phyloP scores from a whole-genome alignment of 2,329 filamentous ascomycete species.

The Xylariomycetidae sp. region DNA sequence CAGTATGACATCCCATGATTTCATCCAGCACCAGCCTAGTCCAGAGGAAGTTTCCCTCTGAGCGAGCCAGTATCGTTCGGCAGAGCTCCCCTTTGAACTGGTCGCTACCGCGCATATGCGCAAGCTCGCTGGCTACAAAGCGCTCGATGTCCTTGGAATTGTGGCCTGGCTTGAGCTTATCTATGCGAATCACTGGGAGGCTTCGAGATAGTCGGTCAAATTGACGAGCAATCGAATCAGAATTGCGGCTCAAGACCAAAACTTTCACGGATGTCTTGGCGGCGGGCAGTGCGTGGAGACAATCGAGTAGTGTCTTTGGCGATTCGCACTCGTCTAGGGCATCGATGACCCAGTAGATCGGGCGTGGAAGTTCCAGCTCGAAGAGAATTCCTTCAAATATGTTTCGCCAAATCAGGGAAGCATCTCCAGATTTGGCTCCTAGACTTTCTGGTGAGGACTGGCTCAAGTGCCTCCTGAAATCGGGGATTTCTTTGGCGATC shows the following conservation, averaged over 20 bases:
- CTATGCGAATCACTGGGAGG: neutral
- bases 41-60: slow-evolving; percentile 18
- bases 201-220: neutral
- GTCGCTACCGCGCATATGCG: neutral
- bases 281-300: neutral
- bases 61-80: slow-evolving; percentile 6
- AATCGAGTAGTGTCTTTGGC: neutral
- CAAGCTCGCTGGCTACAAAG: neutral
- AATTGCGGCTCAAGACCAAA: neutral
- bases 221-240: neutral
- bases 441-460: neutral
- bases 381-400: too few species aligned
- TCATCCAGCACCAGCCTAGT: slow-evolving; percentile 11
- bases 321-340: neutral
- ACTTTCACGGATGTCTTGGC: neutral
- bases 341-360: neutral
- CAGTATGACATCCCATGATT: slow-evolving; percentile 12
- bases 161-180: neutral
- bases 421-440: neutral
- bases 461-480: neutral
- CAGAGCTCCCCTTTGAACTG: neutral
- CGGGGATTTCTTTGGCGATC: neutral
- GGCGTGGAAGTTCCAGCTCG: too few species aligned
- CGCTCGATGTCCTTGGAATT: too few species aligned
- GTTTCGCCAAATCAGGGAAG: too few species aligned